Conservation (phyloP, 495 filamentous ascomycete genomes). For the Hypoxylon fragiforme region DNA sequence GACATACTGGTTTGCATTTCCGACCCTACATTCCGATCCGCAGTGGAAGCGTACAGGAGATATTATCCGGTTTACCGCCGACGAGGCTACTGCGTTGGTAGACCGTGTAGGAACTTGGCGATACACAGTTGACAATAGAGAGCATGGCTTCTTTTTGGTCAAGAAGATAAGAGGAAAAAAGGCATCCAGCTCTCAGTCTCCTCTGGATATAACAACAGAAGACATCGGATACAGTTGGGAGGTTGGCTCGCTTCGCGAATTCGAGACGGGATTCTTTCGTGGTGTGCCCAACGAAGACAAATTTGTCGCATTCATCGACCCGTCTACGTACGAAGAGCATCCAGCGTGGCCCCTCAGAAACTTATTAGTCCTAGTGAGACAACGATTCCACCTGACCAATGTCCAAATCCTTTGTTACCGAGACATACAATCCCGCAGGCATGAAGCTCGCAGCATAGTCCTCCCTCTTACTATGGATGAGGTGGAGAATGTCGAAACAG, state of each 20-base stretch:
- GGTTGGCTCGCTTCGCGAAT: constrained; percentile 71
- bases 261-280: constrained; percentile 87
- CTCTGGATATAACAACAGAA: constrained; percentile 38
- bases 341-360: constrained; percentile 95
- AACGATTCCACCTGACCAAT: constrained; percentile 74
- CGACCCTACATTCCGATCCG: constrained; percentile 85
- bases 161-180: constrained; percentile 59
- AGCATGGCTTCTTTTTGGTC: constrained; percentile 93
- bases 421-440: constrained; percentile 73
- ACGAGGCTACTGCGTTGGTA: constrained; percentile 73
- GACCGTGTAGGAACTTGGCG: constrained; percentile 85
- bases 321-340: constrained; percentile 81
- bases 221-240: constrained; percentile 70
- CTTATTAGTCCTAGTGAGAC: constrained; percentile 79
- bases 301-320: constrained; percentile 86
- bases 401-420: constrained; percentile 90
- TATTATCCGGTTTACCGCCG: constrained; percentile 57
- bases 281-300: constrained; percentile 66
- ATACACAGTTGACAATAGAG: constrained; percentile 72
- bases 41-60: constrained; percentile 64
- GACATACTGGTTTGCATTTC: constrained; percentile 93
- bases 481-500: constrained; percentile 42
- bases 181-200: constrained; percentile 4
- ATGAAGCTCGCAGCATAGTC: constrained; percentile 78
- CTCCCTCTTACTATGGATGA: constrained; percentile 64